These are phyloP conservation scores for Lagerstroemia fauriei DNA, from an alignment of 441 rosid genomes.

Conservation along the genomic window DNA sequence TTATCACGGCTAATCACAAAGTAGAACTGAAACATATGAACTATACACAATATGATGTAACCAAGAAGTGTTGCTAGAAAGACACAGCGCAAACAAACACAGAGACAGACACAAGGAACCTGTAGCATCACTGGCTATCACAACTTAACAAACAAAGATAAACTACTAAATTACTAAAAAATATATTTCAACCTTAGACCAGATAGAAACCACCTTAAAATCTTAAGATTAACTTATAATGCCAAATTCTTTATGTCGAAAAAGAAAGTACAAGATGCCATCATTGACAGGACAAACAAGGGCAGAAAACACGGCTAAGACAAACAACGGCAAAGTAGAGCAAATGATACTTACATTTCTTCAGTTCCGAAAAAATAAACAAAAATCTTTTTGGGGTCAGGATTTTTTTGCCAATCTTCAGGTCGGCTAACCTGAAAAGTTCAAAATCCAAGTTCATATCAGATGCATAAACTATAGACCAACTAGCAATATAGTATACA, in stretches of 20 bases:
- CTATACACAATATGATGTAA: background rate
- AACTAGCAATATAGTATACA: background rate
- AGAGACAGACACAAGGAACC: background rate
- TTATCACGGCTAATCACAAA: background rate
- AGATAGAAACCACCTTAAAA: background rate
- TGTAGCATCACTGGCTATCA: background rate
- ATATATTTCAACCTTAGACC: background rate
- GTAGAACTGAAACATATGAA: background rate
- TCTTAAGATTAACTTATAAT: too few species aligned
- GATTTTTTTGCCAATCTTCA: slow-evolving; percentile 74
- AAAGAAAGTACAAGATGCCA: background rate
- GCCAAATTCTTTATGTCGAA: background rate
- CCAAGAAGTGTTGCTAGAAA: background rate
- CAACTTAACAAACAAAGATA: background rate
- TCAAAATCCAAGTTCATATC: slow-evolving; percentile 21
- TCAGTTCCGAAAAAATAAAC: slow-evolving; percentile 94
- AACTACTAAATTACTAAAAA: background rate
- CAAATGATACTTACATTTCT: slow-evolving; percentile 74
- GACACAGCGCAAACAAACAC: background rate
- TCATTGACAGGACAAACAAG: background rate
- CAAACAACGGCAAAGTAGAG: slow-evolving; percentile 11
- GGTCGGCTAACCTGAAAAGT: slow-evolving; percentile 80
- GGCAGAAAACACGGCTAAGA: background rate
- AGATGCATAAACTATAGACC: background rate
- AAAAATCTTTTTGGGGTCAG: slow-evolving; percentile 86